Percentiles rank a stretch among this genome's conserved stretches.
Conservation (phyloP, 2,329 filamentous ascomycete genomes). For the Cladophialophora yegresii region DNA sequence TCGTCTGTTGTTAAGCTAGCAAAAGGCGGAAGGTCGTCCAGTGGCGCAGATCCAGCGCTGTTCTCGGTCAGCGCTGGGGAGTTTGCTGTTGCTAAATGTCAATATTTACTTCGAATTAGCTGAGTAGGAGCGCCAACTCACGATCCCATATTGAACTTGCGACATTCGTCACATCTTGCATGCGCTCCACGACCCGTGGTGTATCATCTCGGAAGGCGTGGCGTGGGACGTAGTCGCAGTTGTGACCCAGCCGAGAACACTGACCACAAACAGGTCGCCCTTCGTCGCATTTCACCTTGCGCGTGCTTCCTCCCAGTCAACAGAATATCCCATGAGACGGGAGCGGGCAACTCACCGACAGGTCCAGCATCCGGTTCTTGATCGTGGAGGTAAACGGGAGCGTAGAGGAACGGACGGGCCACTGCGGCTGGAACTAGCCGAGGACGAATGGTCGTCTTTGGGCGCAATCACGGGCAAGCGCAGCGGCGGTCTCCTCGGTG, state of each 20-base stretch:
- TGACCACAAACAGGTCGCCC: constrained; percentile 58
- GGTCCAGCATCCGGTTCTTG: constrained; percentile 55
- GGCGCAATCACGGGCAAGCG: constrained; percentile 50
- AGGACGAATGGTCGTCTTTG: constrained; percentile 43
- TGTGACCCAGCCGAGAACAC: constrained; percentile 58
- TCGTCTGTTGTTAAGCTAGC: constrained; percentile 57
- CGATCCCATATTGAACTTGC: constrained; percentile 60
- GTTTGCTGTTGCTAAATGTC: constrained; percentile 34
- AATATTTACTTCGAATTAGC: constrained; percentile 8
- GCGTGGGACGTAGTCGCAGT: constrained; percentile 60
- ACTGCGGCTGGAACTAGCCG: constrained; percentile 41
- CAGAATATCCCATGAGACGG: background rate
- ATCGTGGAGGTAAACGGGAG: constrained; percentile 55
- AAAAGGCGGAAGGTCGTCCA: constrained; percentile 58
- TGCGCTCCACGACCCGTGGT: constrained; percentile 54
- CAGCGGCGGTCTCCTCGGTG: constrained; percentile 44
- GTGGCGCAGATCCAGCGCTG: constrained; percentile 39
- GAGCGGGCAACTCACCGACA: constrained; percentile 24
- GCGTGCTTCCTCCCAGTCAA: constrained; percentile 9
- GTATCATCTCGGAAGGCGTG: constrained; percentile 59
- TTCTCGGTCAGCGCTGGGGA: constrained; percentile 39
- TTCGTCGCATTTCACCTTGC: constrained; percentile 59
- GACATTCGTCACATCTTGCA: constrained; percentile 54
- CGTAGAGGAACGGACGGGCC: constrained; percentile 44
- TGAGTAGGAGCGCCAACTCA: constrained; percentile 41